Evolutionary conservation across 2,329 filamentous ascomycete species (phyloP).

Genomic region (Fusarium torreyae): DNA sequence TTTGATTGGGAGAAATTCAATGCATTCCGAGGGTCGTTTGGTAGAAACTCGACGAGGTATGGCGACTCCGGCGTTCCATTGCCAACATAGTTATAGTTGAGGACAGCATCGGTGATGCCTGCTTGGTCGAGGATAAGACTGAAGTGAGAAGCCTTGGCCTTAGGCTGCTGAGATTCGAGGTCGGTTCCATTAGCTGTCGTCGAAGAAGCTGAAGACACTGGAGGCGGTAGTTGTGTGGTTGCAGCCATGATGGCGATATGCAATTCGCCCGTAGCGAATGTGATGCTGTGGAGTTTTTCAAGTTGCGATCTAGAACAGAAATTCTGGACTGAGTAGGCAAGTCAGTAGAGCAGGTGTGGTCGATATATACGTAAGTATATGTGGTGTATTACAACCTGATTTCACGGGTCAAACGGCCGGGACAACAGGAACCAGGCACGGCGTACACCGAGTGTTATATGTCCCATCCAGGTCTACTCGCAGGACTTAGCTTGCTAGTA

Average conservation of each 20-base stretch:
- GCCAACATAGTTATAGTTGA: conserved; percentile 70
- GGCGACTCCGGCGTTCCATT: conserved; percentile 77
- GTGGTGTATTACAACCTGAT: background rate
- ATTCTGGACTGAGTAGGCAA: background rate
- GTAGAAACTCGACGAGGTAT: conserved; percentile 77
- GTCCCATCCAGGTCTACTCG: background rate
- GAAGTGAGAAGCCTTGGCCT: conserved; percentile 61
- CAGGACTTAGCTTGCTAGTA: conserved; percentile 10
- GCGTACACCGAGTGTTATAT: conserved; percentile 34
- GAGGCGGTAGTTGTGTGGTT: conserved; percentile 41
- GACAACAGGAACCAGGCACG: background rate
- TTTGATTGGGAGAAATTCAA: conserved; percentile 68
- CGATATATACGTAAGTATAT: background rate
- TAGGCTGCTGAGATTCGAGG: conserved; percentile 59
- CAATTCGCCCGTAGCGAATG: background rate
- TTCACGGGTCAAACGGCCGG: background rate
- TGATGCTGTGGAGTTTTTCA: background rate
- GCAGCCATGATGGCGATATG: conserved; percentile 13
- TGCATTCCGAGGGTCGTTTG: conserved; percentile 77
- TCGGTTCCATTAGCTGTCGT: conserved; percentile 52
- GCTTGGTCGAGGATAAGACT: conserved; percentile 70
- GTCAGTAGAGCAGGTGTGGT: background rate
- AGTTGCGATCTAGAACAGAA: conserved; percentile 1
- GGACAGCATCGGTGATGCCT: conserved; percentile 69
- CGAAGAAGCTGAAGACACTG: conserved; percentile 41